A percentile compares a stretch with the other conserved stretches of the same genome.
Conservation (phyloP, 2,329 filamentous ascomycete genomes). For the Colletotrichum sp. region DNA sequence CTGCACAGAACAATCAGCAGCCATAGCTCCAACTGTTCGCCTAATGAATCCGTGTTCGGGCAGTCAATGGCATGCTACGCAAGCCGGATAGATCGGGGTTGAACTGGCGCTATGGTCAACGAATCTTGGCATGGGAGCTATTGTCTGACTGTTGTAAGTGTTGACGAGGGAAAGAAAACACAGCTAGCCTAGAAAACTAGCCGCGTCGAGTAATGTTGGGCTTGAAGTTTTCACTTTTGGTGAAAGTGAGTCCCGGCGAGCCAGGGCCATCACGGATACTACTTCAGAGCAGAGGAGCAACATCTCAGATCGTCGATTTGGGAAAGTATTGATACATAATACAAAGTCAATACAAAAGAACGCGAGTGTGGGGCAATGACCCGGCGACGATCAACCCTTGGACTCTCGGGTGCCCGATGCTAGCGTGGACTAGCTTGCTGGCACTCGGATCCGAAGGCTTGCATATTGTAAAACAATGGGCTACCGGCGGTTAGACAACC, state of each 20-base stretch:
- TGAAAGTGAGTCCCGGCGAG: accelerated
- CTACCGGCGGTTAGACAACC: background rate
- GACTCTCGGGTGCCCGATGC: background rate
- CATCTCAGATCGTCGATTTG: accelerated
- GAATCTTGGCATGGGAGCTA: background rate
- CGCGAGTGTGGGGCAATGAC: background rate
- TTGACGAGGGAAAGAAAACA: accelerated
- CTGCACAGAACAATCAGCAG: background rate
- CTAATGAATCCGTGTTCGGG: background rate
- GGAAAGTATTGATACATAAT: background rate
- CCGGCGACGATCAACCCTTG: background rate
- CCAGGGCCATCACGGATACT: accelerated
- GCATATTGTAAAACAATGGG: background rate
- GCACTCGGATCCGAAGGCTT: background rate
- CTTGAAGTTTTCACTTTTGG: background rate
- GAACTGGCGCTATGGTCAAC: background rate
- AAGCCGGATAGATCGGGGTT: background rate
- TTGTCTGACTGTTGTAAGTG: background rate
- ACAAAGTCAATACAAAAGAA: background rate
- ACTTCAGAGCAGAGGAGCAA: background rate
- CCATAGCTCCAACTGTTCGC: background rate
- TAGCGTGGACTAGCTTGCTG: background rate
- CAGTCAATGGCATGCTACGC: background rate
- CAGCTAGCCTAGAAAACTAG: accelerated
- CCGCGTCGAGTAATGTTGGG: background rate